Evolutionary conservation across 345 rosid genomes (phyloP).

Genomic region (Eucalyptus sideroxylon): DNA sequence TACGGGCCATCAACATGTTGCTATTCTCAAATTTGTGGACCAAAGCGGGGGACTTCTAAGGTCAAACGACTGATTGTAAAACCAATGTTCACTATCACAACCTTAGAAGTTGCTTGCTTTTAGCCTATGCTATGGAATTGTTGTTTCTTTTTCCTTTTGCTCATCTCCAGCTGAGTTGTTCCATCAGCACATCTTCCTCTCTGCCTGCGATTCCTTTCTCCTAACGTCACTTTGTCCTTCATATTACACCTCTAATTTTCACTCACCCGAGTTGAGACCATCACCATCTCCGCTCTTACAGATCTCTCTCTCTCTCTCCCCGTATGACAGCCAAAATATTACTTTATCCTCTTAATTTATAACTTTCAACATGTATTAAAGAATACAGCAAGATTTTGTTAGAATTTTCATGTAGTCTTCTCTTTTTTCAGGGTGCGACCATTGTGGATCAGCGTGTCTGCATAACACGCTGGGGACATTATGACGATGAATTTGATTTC

Average conservation of each 20-base stretch:
- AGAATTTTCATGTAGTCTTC: neutral
- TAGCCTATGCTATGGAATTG: neutral
- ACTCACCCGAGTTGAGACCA: neutral
- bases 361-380: neutral
- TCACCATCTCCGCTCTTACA: neutral
- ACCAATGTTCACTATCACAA: neutral
- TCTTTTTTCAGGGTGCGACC: constrained; percentile 53
- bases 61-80: neutral
- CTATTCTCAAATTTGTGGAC: neutral
- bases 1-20: neutral
- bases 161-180: neutral
- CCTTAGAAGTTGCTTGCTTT: neutral
- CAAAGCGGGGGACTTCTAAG: neutral
- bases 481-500: constrained; percentile 38
- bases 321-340: neutral
- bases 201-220: neutral
- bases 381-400: neutral
- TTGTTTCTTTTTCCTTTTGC: neutral
- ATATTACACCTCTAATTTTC: neutral
- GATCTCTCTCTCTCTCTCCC: neutral
- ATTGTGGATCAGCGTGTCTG: constrained; percentile 66
- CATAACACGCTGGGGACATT: constrained; percentile 67
- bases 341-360: neutral
- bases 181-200: neutral
- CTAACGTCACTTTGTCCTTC: neutral